These are phyloP conservation scores for Stropharia rugosoannulata DNA, from an alignment of 768 basidiomycete species.

Conservation along the genomic window DNA sequence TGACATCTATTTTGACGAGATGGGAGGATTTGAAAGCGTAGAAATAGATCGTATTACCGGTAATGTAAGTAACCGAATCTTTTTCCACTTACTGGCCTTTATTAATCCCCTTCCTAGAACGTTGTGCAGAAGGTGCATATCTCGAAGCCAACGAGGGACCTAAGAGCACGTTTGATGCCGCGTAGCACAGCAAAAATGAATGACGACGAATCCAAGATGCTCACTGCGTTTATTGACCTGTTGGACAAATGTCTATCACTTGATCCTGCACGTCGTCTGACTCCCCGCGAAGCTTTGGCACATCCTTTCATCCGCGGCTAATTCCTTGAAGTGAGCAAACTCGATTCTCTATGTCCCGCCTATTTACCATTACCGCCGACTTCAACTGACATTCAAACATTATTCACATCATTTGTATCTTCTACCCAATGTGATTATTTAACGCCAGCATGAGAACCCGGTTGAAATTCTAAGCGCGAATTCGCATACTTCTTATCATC, in stretches of 20 bases:
- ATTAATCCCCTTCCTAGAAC: slow-evolving; percentile 49
- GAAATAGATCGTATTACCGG: slow-evolving; percentile 86
- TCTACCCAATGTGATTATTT: background rate
- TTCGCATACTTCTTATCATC: slow-evolving; percentile 9
- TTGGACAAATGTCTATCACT: slow-evolving; percentile 88
- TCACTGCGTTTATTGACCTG: slow-evolving; percentile 82
- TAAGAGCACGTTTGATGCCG: slow-evolving; percentile 82
- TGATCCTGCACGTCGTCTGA: slow-evolving; percentile 83
- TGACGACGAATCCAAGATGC: slow-evolving; percentile 84
- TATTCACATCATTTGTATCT: background rate
- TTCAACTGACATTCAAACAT: background rate
- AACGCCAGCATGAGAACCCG: background rate
- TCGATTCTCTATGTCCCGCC: background rate
- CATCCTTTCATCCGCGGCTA: slow-evolving; percentile 80
- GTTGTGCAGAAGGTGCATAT: slow-evolving; percentile 79
- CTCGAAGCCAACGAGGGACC: slow-evolving; percentile 78
- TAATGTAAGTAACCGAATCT: slow-evolving; percentile 51
- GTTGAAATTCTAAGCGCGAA: background rate
- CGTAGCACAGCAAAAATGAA: slow-evolving; percentile 74
- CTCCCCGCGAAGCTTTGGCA: slow-evolving; percentile 84
- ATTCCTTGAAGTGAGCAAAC: background rate
- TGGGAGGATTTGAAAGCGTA: slow-evolving; percentile 80
- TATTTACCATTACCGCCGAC: background rate
- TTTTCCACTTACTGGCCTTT: background rate
- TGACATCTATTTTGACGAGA: slow-evolving; percentile 91